Conservation (phyloP, 1,139 yeast species). For the Hansenula anomala region DNA sequence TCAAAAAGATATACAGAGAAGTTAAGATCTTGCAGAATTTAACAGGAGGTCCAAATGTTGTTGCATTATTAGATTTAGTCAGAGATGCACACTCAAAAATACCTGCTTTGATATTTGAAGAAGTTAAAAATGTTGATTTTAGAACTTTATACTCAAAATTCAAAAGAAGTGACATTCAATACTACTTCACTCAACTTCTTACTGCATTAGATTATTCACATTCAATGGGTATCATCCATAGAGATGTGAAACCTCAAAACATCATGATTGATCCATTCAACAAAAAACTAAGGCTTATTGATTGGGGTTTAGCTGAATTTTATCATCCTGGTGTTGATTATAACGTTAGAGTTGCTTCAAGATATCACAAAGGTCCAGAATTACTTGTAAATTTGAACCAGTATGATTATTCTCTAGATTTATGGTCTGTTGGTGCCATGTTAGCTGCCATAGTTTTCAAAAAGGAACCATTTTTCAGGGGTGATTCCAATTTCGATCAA, state of each 20-base stretch:
- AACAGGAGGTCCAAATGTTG: conserved; percentile 81
- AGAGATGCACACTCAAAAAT: conserved; percentile 89
- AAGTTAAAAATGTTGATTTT: conserved; percentile 86
- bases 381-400: conserved; percentile 86
- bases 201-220: conserved; percentile 92
- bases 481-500: conserved; percentile 94
- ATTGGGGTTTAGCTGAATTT: conserved; percentile 98
- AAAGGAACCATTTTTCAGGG: conserved; percentile 97
- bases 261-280: conserved; percentile 93
- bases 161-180: conserved; percentile 76
- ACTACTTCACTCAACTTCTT: conserved; percentile 82
- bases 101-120: conserved; percentile 91
- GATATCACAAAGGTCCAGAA: conserved; percentile 98
- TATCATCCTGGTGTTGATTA: conserved; percentile 94
- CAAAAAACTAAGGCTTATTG: conserved; percentile 74
- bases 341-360: conserved; percentile 96
- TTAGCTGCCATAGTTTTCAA: conserved; percentile 94
- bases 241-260: conserved; percentile 98
- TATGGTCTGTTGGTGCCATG: conserved; percentile 98
- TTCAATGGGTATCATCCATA: conserved; percentile 97
- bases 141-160: conserved; percentile 89
- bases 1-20: conserved; percentile 94
- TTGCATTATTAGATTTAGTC: conserved; percentile 78
- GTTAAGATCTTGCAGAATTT: conserved; percentile 88
- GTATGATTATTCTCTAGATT: conserved; percentile 91